These are phyloP conservation scores for Lycium barbarum DNA, from an alignment of 257 asterid species.

Conservation along the genomic window DNA sequence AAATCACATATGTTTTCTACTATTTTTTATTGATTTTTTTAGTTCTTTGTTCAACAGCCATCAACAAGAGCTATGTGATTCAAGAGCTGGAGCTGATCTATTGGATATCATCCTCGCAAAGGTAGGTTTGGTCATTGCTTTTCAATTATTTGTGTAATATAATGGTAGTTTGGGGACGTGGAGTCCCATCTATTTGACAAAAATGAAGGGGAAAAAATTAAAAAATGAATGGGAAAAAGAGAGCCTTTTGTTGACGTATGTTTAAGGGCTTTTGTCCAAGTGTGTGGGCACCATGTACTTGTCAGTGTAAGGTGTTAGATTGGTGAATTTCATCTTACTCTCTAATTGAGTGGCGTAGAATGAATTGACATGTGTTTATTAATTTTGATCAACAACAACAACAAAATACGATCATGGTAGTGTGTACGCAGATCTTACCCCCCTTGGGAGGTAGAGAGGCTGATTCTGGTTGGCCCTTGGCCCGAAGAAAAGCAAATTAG, in stretches of 20 bases:
- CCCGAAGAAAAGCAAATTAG: too few species aligned
- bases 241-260: not conserved
- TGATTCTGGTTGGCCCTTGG: too few species aligned
- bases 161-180: not conserved
- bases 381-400: constrained; percentile 21
- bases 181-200: not conserved
- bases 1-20: too few species aligned
- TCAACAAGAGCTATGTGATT: constrained; percentile 78
- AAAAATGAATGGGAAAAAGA: not conserved
- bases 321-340: not conserved
- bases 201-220: not conserved
- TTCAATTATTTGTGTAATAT: not conserved
- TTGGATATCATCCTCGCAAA: constrained; percentile 85
- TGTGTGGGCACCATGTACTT: not conserved
- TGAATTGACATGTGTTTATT: not conserved
- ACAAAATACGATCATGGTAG: too few species aligned
- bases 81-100: constrained; percentile 83
- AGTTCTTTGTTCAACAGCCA: constrained; percentile 46
- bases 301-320: not conserved
- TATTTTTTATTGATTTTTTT: not conserved
- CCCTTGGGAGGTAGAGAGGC: too few species aligned
- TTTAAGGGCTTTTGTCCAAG: not conserved
- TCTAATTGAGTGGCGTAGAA: not conserved
- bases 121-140: constrained; percentile 31
- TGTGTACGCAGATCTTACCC: too few species aligned